These are phyloP conservation scores for Nemophila menziesii DNA, from an alignment of 257 asterid genomes.

Conservation along the genomic window DNA sequence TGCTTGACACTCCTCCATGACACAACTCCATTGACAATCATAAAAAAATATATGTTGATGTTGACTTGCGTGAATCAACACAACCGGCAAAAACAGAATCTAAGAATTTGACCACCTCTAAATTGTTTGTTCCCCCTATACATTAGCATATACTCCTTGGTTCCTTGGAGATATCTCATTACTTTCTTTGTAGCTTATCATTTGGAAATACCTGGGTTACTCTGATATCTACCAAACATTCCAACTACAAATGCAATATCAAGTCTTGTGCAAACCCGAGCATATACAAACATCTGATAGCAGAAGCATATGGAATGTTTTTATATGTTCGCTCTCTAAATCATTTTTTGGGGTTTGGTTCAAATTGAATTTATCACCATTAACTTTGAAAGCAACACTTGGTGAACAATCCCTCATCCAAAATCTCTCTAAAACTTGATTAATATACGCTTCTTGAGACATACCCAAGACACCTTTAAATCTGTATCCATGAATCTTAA, in stretches of 20 bases:
- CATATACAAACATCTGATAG: background rate
- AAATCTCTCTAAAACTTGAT: background rate
- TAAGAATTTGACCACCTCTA: no score
- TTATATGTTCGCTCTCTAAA: background rate
- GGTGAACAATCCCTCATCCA: constrained; percentile 1
- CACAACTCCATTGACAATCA: no score
- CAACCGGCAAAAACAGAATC: no score
- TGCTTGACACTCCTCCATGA: no score
- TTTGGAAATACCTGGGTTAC: background rate
- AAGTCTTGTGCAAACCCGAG: background rate
- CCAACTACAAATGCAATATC: background rate
- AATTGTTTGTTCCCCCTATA: no score
- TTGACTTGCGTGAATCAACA: no score
- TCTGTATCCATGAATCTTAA: background rate
- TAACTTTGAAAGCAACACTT: background rate
- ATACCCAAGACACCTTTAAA: background rate
- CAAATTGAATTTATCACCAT: background rate
- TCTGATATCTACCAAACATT: background rate
- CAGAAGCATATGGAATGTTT: background rate
- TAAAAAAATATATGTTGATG: no score
- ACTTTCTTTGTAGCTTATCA: background rate
- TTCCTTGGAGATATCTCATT: background rate
- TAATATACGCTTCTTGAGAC: background rate
- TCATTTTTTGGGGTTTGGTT: no score
- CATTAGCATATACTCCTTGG: background rate